Conservation (phyloP, 1,139 yeast genomes). For the Diutina neorugosa region DNA sequence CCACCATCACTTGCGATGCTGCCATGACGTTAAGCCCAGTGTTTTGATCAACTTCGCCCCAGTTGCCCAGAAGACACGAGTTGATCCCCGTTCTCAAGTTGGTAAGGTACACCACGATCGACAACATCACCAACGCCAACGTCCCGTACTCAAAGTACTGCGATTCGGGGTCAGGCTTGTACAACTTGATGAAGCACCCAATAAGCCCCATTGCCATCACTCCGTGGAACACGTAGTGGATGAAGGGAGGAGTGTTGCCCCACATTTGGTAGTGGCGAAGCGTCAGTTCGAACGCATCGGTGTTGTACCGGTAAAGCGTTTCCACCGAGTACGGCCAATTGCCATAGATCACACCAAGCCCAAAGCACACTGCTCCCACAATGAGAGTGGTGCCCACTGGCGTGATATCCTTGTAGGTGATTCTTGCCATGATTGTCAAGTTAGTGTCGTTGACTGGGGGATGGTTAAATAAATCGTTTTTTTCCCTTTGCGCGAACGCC, state of each 20-base stretch:
- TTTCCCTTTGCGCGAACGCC: not conserved
- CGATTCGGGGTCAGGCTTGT: slow-evolving; percentile 74
- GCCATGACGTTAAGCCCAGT: slow-evolving; percentile 90
- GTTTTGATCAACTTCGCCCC: slow-evolving; percentile 87
- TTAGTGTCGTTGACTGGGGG: too few relatives aligned
- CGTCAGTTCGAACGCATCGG: slow-evolving; percentile 44
- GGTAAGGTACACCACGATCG: slow-evolving; percentile 69
- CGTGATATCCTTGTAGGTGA: slow-evolving; percentile 32
- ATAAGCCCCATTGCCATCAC: slow-evolving; percentile 51
- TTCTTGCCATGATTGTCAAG: slow-evolving; percentile 4
- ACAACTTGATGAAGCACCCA: slow-evolving; percentile 69
- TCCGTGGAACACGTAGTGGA: slow-evolving; percentile 50
- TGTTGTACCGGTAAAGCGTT: slow-evolving; percentile 55
- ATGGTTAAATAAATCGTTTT: too few relatives aligned
- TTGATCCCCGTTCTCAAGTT: slow-evolving; percentile 75
- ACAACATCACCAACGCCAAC: slow-evolving; percentile 56
- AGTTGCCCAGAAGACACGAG: slow-evolving; percentile 56
- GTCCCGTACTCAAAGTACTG: slow-evolving; percentile 86
- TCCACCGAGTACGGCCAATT: slow-evolving; percentile 75
- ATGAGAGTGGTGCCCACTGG: slow-evolving; percentile 40
- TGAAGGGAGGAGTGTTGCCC: slow-evolving; percentile 48
- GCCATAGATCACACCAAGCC: slow-evolving; percentile 66
- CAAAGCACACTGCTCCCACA: slow-evolving; percentile 49
- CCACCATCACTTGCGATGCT: slow-evolving; percentile 73
- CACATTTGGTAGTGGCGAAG: slow-evolving; percentile 63